These are phyloP conservation scores for Falciphora oryzae DNA, from an alignment of 2,329 filamentous ascomycete genomes.

Conservation along the genomic window DNA sequence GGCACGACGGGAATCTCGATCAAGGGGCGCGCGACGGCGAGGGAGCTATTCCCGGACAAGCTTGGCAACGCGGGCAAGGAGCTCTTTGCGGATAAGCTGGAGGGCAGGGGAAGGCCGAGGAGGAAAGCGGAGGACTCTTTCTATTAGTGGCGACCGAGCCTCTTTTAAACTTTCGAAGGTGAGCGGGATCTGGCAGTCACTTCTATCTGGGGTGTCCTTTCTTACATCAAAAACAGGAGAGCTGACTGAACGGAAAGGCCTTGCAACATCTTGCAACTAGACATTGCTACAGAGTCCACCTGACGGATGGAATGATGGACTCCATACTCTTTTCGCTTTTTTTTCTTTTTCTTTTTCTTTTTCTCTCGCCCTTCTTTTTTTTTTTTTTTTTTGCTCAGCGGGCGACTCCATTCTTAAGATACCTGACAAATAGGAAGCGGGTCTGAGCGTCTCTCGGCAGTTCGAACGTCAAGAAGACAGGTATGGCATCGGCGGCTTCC, in stretches of 20 bases:
- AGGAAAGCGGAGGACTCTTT: conserved; percentile 71
- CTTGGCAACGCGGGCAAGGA: conserved; percentile 53
- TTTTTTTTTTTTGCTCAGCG: not conserved
- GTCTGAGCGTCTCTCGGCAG: too few species aligned
- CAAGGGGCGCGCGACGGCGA: conserved; percentile 56
- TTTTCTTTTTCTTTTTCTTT: not conserved
- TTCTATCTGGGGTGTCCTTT: not conserved
- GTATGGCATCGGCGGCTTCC: too few species aligned
- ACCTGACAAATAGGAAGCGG: not conserved
- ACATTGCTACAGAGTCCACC: too few species aligned
- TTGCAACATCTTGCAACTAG: too few species aligned
- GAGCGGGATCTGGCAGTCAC: not conserved
- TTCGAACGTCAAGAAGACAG: too few species aligned
- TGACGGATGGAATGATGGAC: too few species aligned
- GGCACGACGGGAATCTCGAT: conserved; percentile 52
- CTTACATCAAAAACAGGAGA: not conserved
- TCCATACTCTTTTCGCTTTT: not conserved
- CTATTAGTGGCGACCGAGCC: conserved; percentile 35
- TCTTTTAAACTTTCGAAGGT: not conserved
- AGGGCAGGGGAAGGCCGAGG: conserved; percentile 52
- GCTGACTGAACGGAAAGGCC: not conserved
- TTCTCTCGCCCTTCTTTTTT: not conserved
- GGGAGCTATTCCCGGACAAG: conserved; percentile 65
- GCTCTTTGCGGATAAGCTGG: conserved; percentile 56
- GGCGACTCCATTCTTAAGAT: not conserved